Evolutionary conservation across 768 basidiomycete species (phyloP).

Genomic region (Pleurotus pulmonarius): DNA sequence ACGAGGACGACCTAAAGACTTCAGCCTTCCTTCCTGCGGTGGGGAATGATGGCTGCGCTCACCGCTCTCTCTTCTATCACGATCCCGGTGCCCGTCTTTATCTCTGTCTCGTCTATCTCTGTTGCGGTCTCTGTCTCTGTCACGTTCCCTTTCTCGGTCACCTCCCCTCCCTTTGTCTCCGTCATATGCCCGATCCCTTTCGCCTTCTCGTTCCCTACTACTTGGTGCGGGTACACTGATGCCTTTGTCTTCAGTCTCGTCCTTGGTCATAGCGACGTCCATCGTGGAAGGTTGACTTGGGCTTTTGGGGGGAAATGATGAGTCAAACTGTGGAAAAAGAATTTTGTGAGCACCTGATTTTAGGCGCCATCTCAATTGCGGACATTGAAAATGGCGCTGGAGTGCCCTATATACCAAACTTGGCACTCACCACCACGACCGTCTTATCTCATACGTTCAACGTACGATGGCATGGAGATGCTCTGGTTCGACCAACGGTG

Average conservation of each 20-base stretch:
- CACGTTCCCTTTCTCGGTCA: slow-evolving; percentile 34
- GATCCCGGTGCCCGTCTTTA: slow-evolving; percentile 44
- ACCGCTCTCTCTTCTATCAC: slow-evolving; percentile 54
- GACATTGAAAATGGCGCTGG: neutral
- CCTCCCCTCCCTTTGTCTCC: slow-evolving; percentile 27
- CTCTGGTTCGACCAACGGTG: slow-evolving; percentile 62
- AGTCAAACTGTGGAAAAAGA: slow-evolving; percentile 8
- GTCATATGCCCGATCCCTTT: slow-evolving; percentile 19
- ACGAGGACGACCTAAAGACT: slow-evolving; percentile 30
- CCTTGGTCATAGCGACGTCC: slow-evolving; percentile 82
- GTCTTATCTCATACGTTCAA: neutral
- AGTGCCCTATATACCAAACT: neutral
- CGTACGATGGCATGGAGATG: slow-evolving; percentile 78
- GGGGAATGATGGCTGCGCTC: neutral
- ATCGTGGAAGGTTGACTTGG: slow-evolving; percentile 30
- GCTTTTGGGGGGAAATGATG: slow-evolving; percentile 1
- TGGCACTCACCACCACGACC: neutral
- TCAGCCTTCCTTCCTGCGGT: slow-evolving; percentile 11
- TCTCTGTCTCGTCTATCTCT: slow-evolving; percentile 43
- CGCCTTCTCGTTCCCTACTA: slow-evolving; percentile 40
- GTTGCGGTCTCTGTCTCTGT: slow-evolving; percentile 38
- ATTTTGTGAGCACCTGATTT: slow-evolving; percentile 2
- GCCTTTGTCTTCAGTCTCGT: slow-evolving; percentile 65
- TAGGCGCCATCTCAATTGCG: slow-evolving; percentile 1
- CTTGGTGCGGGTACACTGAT: slow-evolving; percentile 33